Conservation (phyloP, 305 asterid genomes). For the Caryopteris hybrid region DNA sequence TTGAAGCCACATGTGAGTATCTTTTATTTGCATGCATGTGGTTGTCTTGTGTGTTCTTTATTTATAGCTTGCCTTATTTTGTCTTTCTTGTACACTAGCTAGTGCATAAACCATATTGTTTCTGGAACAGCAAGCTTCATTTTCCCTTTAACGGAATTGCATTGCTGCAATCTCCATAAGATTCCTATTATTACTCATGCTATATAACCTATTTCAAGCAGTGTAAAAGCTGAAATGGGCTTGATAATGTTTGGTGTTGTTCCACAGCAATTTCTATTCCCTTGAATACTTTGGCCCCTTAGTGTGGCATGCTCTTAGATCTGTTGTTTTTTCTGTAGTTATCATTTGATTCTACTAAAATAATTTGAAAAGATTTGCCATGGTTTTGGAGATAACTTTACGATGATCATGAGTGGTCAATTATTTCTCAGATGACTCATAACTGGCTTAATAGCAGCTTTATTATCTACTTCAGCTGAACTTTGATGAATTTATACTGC, state of each 20-base stretch:
- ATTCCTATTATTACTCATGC: background rate
- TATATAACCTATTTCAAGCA: background rate
- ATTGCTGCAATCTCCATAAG: background rate
- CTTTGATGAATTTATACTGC: constrained; percentile 7
- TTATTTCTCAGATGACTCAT: background rate
- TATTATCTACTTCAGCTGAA: background rate
- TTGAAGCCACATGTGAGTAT: constrained; percentile 92
- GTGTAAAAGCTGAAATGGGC: background rate
- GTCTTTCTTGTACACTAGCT: background rate
- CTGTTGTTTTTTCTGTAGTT: background rate
- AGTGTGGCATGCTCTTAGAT: constrained; percentile 4
- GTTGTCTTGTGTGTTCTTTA: background rate
- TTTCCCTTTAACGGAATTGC: constrained; percentile 8
- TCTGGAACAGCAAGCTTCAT: constrained; percentile 1
- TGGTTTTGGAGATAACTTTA: background rate
- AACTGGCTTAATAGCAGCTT: background rate
- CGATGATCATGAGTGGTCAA: background rate
- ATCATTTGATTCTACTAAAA: background rate
- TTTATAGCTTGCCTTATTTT: background rate
- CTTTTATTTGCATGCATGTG: constrained; percentile 15
- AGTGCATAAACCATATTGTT: background rate
- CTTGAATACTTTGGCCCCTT: constrained; percentile 5
- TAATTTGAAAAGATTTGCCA: background rate
- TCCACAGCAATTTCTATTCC: background rate
- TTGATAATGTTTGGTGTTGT: background rate